phyloP scores from a whole-genome alignment of 225 moss, liverwort and hornwort species.

The Pseudisothecium myosuroides region DNA sequence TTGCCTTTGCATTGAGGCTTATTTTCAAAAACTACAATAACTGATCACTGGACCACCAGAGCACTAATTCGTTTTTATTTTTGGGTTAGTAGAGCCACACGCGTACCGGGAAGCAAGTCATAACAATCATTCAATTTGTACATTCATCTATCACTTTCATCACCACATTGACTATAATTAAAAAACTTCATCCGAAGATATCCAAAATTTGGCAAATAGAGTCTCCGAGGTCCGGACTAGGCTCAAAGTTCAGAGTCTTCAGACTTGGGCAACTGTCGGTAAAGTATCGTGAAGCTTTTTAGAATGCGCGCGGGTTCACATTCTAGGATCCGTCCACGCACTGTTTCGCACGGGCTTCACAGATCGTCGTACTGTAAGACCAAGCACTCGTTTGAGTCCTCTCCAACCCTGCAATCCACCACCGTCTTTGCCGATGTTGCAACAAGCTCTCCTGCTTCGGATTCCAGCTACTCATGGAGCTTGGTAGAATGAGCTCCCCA shows the following conservation, averaged over 20 bases:
- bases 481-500: not conserved
- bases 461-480: not conserved
- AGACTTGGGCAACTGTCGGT: not conserved
- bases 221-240: not conserved
- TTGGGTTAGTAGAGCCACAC: rapidly evolving
- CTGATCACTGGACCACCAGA: not conserved
- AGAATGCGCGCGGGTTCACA: not conserved
- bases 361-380: not conserved
- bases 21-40: not conserved
- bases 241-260: not conserved
- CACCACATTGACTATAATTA: not conserved
- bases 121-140: not conserved
- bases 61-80: rapidly evolving
- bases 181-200: not conserved
- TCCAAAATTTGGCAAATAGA: not conserved
- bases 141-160: not conserved
- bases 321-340: not conserved
- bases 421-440: not conserved
- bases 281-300: not conserved
- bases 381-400: no score
- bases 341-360: not conserved
- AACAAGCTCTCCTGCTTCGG: not conserved
- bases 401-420: not conserved
- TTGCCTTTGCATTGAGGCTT: not conserved
- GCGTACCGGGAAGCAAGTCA: rapidly evolving